Evolutionary conservation across 2,329 filamentous ascomycete species (phyloP).

Genomic region (Penicillium sclerotiorum): DNA sequence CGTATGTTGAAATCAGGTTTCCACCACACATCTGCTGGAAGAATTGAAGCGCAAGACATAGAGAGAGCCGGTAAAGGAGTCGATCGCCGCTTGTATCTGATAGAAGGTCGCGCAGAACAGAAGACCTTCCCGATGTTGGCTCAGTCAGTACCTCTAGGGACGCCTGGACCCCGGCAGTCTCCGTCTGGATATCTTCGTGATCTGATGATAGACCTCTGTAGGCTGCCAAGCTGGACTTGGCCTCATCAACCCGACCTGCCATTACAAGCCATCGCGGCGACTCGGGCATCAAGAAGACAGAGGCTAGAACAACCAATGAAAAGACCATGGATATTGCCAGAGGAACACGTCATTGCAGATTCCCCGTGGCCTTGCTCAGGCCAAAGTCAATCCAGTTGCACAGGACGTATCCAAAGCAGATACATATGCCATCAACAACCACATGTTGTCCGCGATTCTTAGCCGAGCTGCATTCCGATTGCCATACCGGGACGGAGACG

Average conservation of each 20-base stretch:
- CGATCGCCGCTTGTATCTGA: constrained; percentile 50
- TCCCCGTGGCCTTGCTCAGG: constrained; percentile 18
- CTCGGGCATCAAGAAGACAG: constrained; percentile 26
- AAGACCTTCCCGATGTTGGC: constrained; percentile 37
- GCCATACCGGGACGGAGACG: constrained; percentile 53
- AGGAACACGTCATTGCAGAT: constrained; percentile 28
- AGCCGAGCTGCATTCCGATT: constrained; percentile 51
- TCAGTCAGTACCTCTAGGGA: constrained; percentile 49
- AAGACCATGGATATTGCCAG: constrained; percentile 27
- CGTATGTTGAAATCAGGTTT: constrained; percentile 25
- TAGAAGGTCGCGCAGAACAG: constrained; percentile 59
- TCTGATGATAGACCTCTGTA: constrained; percentile 50
- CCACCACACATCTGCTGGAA: constrained; percentile 29
- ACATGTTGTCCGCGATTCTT: constrained; percentile 53
- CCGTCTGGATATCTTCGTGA: constrained; percentile 44
- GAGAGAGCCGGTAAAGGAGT: constrained; percentile 24
- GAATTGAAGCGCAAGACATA: constrained; percentile 22
- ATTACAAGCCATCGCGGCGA: constrained; percentile 34
- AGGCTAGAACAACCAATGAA: constrained; percentile 23
- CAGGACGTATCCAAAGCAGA: constrained; percentile 33
- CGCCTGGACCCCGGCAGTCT: constrained; percentile 54
- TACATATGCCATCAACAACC: constrained; percentile 52
- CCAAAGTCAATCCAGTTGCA: constrained; percentile 39
- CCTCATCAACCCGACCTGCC: constrained; percentile 40
- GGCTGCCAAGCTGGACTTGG: constrained; percentile 27